phyloP scores from a whole-genome alignment of 257 asterid genomes.

The Nicotiana obtusifolia region DNA sequence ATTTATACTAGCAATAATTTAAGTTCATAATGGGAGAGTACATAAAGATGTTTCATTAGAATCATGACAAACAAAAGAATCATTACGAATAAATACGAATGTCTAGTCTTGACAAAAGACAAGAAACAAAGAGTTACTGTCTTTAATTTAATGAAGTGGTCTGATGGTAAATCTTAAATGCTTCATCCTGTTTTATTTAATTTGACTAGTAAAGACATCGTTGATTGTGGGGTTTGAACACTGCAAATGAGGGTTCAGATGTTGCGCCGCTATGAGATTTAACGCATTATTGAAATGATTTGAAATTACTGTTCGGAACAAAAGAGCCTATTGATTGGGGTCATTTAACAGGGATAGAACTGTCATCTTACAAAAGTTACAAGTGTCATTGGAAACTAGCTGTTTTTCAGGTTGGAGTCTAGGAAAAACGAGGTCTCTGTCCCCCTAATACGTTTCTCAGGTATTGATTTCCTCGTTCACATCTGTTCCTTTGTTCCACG shows the following conservation, averaged over 20 bases:
- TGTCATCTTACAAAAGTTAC: background rate
- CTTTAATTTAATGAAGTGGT: background rate
- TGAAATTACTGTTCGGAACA: background rate
- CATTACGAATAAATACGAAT: background rate
- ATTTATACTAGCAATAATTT: too few species aligned
- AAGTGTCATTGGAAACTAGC: slow-evolving; percentile 4
- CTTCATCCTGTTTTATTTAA: background rate
- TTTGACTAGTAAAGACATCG: background rate
- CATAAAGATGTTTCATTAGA: too few species aligned
- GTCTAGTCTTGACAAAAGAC: background rate
- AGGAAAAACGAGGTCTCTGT: slow-evolving; percentile 2
- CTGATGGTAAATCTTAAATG: background rate
- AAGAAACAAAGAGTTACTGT: background rate
- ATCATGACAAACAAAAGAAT: background rate
- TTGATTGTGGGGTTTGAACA: background rate
- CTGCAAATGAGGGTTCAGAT: background rate
- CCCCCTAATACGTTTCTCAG: background rate
- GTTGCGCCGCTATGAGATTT: background rate
- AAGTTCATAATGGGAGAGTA: background rate
- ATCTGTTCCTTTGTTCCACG: background rate
- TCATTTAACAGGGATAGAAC: background rate
- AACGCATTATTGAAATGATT: background rate
- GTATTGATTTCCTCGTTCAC: background rate
- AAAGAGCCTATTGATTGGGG: background rate
- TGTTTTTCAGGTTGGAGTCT: slow-evolving; percentile 1